Percentiles rank a stretch among this genome's conserved stretches.
These are phyloP conservation scores for Mrakia hoshinonis DNA, from an alignment of 768 basidiomycete species.

Conservation along the genomic window DNA sequence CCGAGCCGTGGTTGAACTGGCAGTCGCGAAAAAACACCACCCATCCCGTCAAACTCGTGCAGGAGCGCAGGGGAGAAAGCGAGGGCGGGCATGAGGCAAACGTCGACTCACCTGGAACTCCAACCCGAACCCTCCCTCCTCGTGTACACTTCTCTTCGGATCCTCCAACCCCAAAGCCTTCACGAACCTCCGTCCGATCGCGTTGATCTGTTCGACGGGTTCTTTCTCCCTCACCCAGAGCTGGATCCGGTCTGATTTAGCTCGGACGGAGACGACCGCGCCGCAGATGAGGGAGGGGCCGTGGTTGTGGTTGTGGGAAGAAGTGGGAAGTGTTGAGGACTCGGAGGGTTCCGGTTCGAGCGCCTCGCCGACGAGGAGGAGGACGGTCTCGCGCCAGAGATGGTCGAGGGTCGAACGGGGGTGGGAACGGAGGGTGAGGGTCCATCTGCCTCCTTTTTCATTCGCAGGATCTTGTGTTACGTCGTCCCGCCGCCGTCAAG, in stretches of 20 bases:
- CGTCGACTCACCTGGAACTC: slow-evolving; percentile 68
- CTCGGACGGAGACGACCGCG: slow-evolving; percentile 75
- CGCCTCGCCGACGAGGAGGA: slow-evolving; percentile 78
- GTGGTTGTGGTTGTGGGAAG: background rate
- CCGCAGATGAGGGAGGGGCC: slow-evolving; percentile 10
- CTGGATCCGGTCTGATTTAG: slow-evolving; percentile 82
- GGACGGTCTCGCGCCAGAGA: slow-evolving; percentile 81
- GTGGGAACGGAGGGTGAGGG: slow-evolving; percentile 73
- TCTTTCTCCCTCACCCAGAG: slow-evolving; percentile 81
- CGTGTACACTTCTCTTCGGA: slow-evolving; percentile 34
- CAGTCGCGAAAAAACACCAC: background rate
- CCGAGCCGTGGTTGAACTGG: background rate
- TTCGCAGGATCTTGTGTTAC: background rate
- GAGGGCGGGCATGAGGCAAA: background rate
- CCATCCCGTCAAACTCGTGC: background rate
- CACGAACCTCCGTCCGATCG: slow-evolving; percentile 71
- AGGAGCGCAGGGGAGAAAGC: background rate
- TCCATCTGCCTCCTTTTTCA: slow-evolving; percentile 76
- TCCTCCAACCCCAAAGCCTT: slow-evolving; percentile 67
- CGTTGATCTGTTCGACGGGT: slow-evolving; percentile 74
- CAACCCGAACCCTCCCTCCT: slow-evolving; percentile 72
- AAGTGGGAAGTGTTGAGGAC: slow-evolving; percentile 21
- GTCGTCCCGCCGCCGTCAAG: too few relatives aligned
- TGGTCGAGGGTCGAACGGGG: slow-evolving; percentile 69
- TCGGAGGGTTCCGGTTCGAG: slow-evolving; percentile 45